Conservation (phyloP, 1,139 yeast species). For the Groenewaldozyma sp. region DNA sequence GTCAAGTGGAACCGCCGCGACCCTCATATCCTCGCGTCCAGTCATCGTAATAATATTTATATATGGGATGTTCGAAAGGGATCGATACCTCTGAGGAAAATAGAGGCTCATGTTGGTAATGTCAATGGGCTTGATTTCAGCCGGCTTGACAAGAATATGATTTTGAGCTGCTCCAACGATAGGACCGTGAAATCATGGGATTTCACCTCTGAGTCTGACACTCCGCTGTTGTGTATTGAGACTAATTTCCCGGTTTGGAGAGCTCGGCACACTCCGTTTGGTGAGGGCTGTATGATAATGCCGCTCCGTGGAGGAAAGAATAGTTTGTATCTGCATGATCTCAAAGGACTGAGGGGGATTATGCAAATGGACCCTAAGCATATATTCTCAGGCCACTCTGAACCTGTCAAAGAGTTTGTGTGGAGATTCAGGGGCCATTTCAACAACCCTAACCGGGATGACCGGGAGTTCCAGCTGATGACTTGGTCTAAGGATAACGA, state of each 20-base stretch:
- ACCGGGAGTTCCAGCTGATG: conserved; percentile 78
- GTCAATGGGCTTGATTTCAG: conserved; percentile 85
- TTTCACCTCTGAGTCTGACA: conserved; percentile 31
- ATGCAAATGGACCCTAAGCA: conserved; percentile 42
- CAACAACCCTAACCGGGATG: conserved; percentile 40
- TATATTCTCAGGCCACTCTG: conserved; percentile 71
- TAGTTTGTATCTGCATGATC: conserved; percentile 56
- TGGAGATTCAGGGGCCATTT: conserved; percentile 58
- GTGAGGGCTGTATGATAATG: conserved; percentile 83
- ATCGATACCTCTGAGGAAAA: conserved; percentile 57
- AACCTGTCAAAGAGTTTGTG: conserved; percentile 75
- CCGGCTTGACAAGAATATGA: conserved; percentile 44
- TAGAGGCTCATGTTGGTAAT: conserved; percentile 70
- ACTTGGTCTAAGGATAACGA: conserved; percentile 93
- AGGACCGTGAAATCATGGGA: conserved; percentile 86
- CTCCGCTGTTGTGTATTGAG: conserved; percentile 51
- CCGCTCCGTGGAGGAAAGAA: conserved; percentile 84
- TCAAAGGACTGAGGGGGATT: conserved; percentile 24
- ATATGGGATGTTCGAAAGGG: conserved; percentile 88
- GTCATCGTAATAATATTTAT: conserved; percentile 72
- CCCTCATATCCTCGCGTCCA: conserved; percentile 68
- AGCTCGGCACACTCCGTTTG: conserved; percentile 84
- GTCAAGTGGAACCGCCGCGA: conserved; percentile 86
- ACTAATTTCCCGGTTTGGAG: conserved; percentile 83
- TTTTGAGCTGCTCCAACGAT: conserved; percentile 82